Base-by-base conservation (phyloP, 1,139 yeast species). In the Lizanozyma gosingica region DNA sequence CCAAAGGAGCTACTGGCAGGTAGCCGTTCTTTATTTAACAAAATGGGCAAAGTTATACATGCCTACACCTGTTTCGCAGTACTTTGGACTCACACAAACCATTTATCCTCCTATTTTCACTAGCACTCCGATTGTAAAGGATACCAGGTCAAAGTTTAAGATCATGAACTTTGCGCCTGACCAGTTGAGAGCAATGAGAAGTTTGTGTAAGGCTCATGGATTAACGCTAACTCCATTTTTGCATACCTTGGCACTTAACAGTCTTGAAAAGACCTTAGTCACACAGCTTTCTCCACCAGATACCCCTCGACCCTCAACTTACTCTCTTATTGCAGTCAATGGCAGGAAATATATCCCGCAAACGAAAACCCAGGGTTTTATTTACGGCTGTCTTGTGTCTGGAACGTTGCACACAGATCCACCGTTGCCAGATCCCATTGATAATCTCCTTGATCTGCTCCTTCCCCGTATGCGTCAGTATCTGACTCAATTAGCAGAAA, bases 221-320 rank as follows among this genome's bases (percentile, higher is more conserved):
- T 22, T 41, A 34, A 45, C 48, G 2, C 29, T 48, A 35, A 48
- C 51, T 2, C 45, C 49, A 2, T 42, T 44, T 33, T 40, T 48
- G 17, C 44, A 44, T 33, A 38, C 41, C 2, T 29, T 48, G 4
- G 44, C 41, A 3, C 15, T 47, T 27, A 34, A 42, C 4, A 36
- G 44, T 18, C 34, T 47, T 15, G 47, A 48, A 17, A 39, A 39
- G 4, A 37, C 37, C 3, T 17, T 39, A 3, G 17, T 32, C 35
- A 41, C 36, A 35, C 15, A n/a, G 17, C 36, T 41, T 6, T 22
- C 29, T 4, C 37, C 37, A 15, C 43, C 45, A 3, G 29, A 18
- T 22, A 35, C 15, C 14, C 22, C 15, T 4, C n/a, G n/a, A n/a
- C 43, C 42, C 34, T 42, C 47, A 17, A 39, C 43, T 15, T 34